Base-by-base conservation (phyloP, 2,329 filamentous ascomycete genomes). In the Paraconiothyrium brasiliense region DNA sequence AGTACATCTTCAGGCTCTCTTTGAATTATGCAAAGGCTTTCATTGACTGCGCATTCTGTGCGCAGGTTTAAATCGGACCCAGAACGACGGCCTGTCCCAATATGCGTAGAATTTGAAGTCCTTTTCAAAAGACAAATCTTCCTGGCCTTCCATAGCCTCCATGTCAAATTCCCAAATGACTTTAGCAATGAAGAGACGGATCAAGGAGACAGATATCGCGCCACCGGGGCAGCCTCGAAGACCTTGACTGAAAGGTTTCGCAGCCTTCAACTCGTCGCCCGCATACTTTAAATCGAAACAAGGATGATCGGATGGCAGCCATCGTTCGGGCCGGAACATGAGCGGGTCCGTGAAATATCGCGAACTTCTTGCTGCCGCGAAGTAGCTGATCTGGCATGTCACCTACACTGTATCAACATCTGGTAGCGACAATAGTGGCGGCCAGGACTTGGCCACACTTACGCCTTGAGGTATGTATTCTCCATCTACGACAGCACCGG, bases 301-400 rank as follows among this genome's bases (percentile, higher is more conserved):
- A 14, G 52, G 52, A 32, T 55, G 52, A 20, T 55, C 52, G 8
- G 35, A 22, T 32, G 52, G 16, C 20, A 55, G 37, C 35, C 35
- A 55, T 32, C 52, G 35, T 32, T 55, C 52, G 14, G 52, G 52
- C 7, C 35, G 16, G 24, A 55, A 55, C 35, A 46, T 46, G 52
- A 24, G 35, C 52, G 52, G 52, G 24, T 46, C 35, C 20, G 24
- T 43, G 52, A 55, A 55, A 44, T 44, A 43, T 24, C 16, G 37
- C 24, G 52, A 24, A 44, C 39, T 55, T 39, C 50, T 54, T 54
- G 50, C 50, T 54, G 50, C 50, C 3, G 50, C 50, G 50, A 54
- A 54, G 50, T 54, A 54, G 50, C 50, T 54, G 50, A 54, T 54
- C 20, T 54, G 50, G 50, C 50, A 54, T 39, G 50, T 54, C 10